Evolutionary conservation across 169 alveolate species (phyloP).

Genomic region (Fabrea salina): DNA sequence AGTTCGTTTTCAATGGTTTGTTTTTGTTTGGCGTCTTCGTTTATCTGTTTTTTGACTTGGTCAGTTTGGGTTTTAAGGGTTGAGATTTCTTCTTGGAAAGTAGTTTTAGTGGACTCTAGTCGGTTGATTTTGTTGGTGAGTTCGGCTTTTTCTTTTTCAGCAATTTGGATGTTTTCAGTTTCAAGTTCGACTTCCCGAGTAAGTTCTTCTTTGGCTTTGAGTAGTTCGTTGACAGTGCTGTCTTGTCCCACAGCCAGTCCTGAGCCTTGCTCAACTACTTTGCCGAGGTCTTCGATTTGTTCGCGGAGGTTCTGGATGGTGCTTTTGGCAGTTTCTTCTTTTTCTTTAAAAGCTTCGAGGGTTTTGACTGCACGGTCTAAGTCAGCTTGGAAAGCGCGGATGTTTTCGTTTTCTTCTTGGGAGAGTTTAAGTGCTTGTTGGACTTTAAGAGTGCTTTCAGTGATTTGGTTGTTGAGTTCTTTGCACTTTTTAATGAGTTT

Average conservation of each 20-base stretch:
- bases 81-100: background rate
- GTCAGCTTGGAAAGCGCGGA: slow-evolving; percentile 60
- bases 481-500: slow-evolving; percentile 68
- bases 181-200: background rate
- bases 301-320: slow-evolving; percentile 55
- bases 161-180: background rate
- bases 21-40: slow-evolving; percentile 1
- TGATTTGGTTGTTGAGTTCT: slow-evolving; percentile 71
- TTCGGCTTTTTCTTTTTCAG: slow-evolving; percentile 11
- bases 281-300: slow-evolving; percentile 56
- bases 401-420: slow-evolving; percentile 73
- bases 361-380: slow-evolving; percentile 77
- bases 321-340: slow-evolving; percentile 69
- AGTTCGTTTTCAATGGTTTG: background rate
- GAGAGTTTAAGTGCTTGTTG: slow-evolving; percentile 72
- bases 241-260: slow-evolving; percentile 75
- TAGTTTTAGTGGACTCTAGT: background rate
- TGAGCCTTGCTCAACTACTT: slow-evolving; percentile 68
- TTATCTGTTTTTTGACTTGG: background rate
- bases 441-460: slow-evolving; percentile 75
- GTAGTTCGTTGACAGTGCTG: slow-evolving; percentile 60
- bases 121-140: background rate
- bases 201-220: slow-evolving; percentile 19
- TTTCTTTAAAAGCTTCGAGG: slow-evolving; percentile 68
- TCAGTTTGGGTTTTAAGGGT: background rate